Conservation (phyloP, 2,329 filamentous ascomycete genomes). For the Coleophoma crateriformis region DNA sequence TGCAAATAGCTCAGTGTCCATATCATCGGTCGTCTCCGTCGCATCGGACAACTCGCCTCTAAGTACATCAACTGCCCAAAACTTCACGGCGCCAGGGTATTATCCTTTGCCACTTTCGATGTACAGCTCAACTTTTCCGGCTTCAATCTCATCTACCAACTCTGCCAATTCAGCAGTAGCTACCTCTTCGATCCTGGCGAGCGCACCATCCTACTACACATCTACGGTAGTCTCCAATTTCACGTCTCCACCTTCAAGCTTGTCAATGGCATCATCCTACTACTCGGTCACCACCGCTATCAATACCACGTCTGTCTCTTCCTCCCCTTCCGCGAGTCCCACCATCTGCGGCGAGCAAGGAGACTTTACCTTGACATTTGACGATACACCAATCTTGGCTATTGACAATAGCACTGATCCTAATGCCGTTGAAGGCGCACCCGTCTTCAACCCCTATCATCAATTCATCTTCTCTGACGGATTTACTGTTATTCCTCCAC, state of each 20-base stretch:
- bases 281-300: not conserved
- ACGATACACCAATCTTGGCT: constrained; percentile 23
- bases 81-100: not conserved
- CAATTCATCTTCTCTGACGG: constrained; percentile 30
- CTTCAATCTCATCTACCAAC: too few species aligned
- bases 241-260: too few species aligned
- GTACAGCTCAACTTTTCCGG: too few species aligned
- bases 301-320: constrained; percentile 5
- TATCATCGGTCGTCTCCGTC: not conserved
- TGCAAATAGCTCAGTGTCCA: too few species aligned
- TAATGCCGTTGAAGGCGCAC: constrained; percentile 12
- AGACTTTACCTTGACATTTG: constrained; percentile 25
- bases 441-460: constrained; percentile 26
- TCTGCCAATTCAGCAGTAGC: too few species aligned
- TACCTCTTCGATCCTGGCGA: too few species aligned
- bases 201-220: too few species aligned
- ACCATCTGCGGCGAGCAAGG: constrained; percentile 19
- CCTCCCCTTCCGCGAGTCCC: constrained; percentile 6
- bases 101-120: too few species aligned
- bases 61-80: not conserved
- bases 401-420: constrained; percentile 11
- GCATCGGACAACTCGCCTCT: not conserved
- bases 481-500: constrained; percentile 26
- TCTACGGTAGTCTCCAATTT: too few species aligned
- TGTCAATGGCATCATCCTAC: too few species aligned